Base-by-base conservation (phyloP, 257 asterid species). In the Fraxinus americana region DNA sequence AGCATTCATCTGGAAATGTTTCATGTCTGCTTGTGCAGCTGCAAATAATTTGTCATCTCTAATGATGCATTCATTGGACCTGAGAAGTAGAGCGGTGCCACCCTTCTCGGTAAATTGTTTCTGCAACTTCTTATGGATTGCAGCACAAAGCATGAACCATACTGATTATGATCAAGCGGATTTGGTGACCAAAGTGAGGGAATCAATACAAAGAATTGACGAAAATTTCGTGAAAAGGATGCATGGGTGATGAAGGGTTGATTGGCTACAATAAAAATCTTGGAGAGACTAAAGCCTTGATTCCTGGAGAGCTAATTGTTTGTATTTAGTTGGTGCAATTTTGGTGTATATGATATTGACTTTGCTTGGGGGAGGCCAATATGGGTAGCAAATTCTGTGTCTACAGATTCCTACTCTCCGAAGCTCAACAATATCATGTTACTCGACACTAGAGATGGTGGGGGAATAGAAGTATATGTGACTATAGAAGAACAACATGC, bases 281-380 rank as follows among this genome's bases (percentile, higher is more conserved):
- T 27, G n/a, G 1, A 14, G 67, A 81, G 38, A 67, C 67, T 35
- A 5, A n/a, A 0, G 8, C 54, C 29, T 13, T 59, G 71, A 52
- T 32, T 77, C 27, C 41, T 10, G 25, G 41, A 9, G 82, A 34
- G 35, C 34, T 48, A 79, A 79, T 41, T 38, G 71, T 5, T 8
- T 76, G 21, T 13, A 65, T 23, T 81, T 83, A 82, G 88, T 67
- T 81, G 83, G 88, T 85, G 84, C 29, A 82, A 77, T 75, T 79
- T 83, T 16, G 75, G 79, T 7, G 35, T 80, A 43, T 65, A 78
- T 61, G 83, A 75, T 39, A 83, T 72, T 1, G 91, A 87, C 72
- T 87, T 87, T 34, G 89, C 89, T 36, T 85, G 87, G 88, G 84
- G 87, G 25, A 82, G 78, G 65, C 87, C 85, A 0, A 52, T 27